phyloP scores from a whole-genome alignment of 2,329 filamentous ascomycete genomes.

The Herpotrichia juniperi region DNA sequence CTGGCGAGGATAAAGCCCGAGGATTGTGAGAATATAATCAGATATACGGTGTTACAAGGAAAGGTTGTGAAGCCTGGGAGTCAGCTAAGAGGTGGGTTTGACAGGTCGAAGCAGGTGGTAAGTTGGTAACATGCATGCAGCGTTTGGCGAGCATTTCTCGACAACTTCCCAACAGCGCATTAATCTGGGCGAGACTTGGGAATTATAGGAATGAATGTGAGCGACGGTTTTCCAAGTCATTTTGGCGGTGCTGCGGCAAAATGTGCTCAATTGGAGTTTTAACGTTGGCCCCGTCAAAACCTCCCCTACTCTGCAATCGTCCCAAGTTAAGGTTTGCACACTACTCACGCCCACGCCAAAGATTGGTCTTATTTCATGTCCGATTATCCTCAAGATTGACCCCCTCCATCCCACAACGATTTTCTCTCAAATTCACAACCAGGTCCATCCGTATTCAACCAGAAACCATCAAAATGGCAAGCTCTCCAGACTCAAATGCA shows the following conservation, averaged over 20 bases:
- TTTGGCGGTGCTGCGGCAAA: neutral
- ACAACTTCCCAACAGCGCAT: neutral
- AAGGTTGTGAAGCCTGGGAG: slow-evolving; percentile 89
- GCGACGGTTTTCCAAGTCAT: neutral
- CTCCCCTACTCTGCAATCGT: too few species aligned
- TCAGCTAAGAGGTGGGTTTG: slow-evolving; percentile 89
- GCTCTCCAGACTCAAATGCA: too few species aligned
- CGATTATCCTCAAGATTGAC: too few species aligned
- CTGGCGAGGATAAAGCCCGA: slow-evolving; percentile 82
- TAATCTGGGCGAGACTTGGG: neutral
- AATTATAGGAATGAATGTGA: neutral
- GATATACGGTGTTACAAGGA: slow-evolving; percentile 87
- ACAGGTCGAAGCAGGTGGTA: slow-evolving; percentile 76
- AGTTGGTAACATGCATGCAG: slow-evolving; percentile 73
- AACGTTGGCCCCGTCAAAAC: too few species aligned
- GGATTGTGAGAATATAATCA: slow-evolving; percentile 90
- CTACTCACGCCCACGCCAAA: too few species aligned
- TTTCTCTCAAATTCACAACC: neutral
- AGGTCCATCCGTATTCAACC: neutral
- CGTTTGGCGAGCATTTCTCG: neutral
- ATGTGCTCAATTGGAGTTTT: too few species aligned
- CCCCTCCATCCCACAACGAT: neutral
- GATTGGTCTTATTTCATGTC: too few species aligned
- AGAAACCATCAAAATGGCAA: too few species aligned
- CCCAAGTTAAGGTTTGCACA: too few species aligned